Evolutionary conservation across 495 filamentous ascomycete genomes (phyloP).

Genomic region (Penicillium bovifimosum): DNA sequence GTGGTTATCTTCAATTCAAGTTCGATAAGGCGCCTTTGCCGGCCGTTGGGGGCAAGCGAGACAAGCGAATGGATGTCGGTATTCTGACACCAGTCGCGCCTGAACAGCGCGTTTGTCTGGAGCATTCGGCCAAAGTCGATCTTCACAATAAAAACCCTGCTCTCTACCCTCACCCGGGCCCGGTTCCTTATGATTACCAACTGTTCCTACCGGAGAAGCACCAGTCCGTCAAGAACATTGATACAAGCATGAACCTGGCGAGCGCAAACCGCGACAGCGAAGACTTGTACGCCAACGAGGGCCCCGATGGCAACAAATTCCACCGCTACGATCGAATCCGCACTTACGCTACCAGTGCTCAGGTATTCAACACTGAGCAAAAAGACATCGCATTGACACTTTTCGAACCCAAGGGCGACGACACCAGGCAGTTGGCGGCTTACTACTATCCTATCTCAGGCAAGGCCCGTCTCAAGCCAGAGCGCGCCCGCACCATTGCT

Average conservation of each 20-base stretch:
- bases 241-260: conserved; percentile 64
- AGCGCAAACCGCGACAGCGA: conserved; percentile 65
- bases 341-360: conserved; percentile 73
- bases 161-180: conserved; percentile 53
- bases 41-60: conserved; percentile 53
- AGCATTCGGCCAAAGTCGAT: conserved; percentile 47
- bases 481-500: conserved; percentile 47
- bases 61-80: conserved; percentile 73
- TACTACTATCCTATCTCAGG: conserved; percentile 89
- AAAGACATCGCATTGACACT: conserved; percentile 56
- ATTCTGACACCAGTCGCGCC: conserved; percentile 64
- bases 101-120: conserved; percentile 40
- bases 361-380: conserved; percentile 52
- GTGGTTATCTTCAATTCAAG: conserved; percentile 81
- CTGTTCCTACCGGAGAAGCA: conserved; percentile 64
- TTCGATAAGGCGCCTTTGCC: conserved; percentile 76
- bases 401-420: conserved; percentile 52
- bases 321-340: conserved; percentile 76
- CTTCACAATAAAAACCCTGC: conserved; percentile 59
- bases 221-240: conserved; percentile 55
- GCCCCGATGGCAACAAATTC: conserved; percentile 38
- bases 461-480: conserved; percentile 55
- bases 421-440: conserved; percentile 58
- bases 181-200: conserved; percentile 69
- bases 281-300: conserved; percentile 56